Evolutionary conservation across 192 early-diverging fungal genomes (phyloP), one percentile per base, ranked within the genome.

Genomic region (Coemansia sp.): DNA sequence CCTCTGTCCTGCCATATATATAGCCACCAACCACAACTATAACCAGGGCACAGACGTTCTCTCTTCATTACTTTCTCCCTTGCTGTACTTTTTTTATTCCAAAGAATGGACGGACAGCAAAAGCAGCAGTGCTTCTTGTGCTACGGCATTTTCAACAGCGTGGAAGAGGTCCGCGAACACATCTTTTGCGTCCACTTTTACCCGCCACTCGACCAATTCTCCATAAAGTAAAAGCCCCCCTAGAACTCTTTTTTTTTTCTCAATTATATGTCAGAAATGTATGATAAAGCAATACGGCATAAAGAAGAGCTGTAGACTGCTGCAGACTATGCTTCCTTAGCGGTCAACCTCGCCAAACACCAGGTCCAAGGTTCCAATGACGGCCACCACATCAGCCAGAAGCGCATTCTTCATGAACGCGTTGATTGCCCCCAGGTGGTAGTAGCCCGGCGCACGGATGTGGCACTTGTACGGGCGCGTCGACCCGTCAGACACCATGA

Each of bases 321-420:
- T n/a, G n/a, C n/a, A n/a, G n/a, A n/a, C 13, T 7, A 26, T 14
- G 4, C 18, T 8, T 11, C 12, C 27, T 80, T 85, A 89, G 51
- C 85, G 85, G 69, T 86, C 83, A 47, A 90, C 80, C 66, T 90
- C 84, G 76, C 94, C 94, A 80, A 99, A 99, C 79, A 99, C 96
- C 74, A 99, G 83, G 82, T 99, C 95, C 79, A 91, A 86, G 23
- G 96, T 99, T 70, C 92, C 95, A 64, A 98, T 91, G 60, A 96
- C 90, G 34, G 95, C 83, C 21, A 98, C 92, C 49, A 91, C 88
- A 76, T 96, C 96, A 16, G 96, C 91, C 64, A 99, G 76, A 43
- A 89, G 82, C 76, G 94, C 90, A 17, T 88, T 88, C 70, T 85
- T 83, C 64, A 86, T 80, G 78, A 99, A 91, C 54, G 85, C 84